Evolutionary conservation across 2,329 filamentous ascomycete genomes (phyloP).

Genomic region (Penicillium fuscoglaucum): DNA sequence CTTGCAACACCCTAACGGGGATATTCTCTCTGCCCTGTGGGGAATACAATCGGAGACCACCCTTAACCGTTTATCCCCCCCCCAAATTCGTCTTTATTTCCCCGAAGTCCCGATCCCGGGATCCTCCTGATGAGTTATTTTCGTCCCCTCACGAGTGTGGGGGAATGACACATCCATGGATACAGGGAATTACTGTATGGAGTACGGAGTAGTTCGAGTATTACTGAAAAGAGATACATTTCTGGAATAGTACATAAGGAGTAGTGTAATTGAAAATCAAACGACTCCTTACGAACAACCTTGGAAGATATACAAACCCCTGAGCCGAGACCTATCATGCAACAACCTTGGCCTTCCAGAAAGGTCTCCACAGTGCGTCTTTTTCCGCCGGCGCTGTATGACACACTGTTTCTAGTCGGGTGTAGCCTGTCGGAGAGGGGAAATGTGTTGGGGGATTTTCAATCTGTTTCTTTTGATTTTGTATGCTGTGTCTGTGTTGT

Average conservation of each 20-base stretch:
- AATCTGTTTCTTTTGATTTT: neutral
- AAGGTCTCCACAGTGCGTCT: constrained; percentile 25
- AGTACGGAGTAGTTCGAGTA: no score
- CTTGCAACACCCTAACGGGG: neutral
- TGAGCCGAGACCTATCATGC: constrained; percentile 2
- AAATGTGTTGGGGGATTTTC: neutral
- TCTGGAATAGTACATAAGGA: no score
- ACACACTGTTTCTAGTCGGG: constrained; percentile 20
- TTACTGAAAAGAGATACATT: no score
- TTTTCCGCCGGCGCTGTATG: constrained; percentile 25
- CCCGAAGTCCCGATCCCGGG: neutral
- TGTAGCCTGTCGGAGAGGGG: constrained; percentile 18
- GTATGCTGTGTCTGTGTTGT: neutral
- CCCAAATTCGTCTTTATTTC: neutral
- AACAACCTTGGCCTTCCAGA: constrained; percentile 11
- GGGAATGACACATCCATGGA: neutral
- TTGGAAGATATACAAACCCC: neutral
- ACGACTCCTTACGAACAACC: neutral
- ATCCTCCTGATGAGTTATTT: neutral
- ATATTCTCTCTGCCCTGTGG: neutral
- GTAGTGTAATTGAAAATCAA: neutral
- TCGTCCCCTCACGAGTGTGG: constrained; percentile 5
- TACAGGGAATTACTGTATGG: neutral
- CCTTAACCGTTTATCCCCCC: neutral
- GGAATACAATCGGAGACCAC: neutral